Evolutionary conservation across 768 basidiomycete species (phyloP), one percentile per base, ranked within the genome.

Genomic region (Russula foetens): DNA sequence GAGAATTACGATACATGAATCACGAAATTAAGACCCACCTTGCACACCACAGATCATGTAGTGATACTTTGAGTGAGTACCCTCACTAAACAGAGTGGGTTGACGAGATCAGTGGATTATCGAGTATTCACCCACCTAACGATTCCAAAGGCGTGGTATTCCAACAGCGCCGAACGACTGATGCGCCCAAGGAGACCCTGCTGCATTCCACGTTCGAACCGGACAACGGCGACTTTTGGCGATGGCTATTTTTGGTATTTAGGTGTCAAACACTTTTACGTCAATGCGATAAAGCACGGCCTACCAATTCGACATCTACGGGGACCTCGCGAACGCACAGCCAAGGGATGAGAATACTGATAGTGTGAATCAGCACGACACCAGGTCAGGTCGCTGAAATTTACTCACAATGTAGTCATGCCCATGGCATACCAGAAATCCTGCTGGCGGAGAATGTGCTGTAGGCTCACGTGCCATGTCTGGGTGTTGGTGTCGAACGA

Each of bases 31-130:
- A 39, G 33, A 63, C 1, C 24, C 26, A 62, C 65, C 76, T 66
- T 77, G 75, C n/a, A 78, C 76, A 47, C 76, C 76, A 53, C 75
- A 75, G 55, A 78, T 74, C 67, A 78, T 67, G 67, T 76, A 77
- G 64, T 77, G 76, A 59, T 75, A 74, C 59, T 75, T 71, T 9
- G 76, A 69, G 38, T 76, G 69, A 3, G 68, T 71, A 14, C 76
- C 76, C 66, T 76, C 76, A 51, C 76, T 76, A 53, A 43, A 35
- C 33, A n/a, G 28, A 31, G 45, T 12, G 51, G 29, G 48, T 62
- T 61, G 49, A 48, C 52, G 50, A 41, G 56, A 44, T 17, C 38
- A 7, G 17, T 46, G 5, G 48, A 48, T 51, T 43, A 46, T 23
- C 12, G 3, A 41, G 3, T 12, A 8, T 21, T 12, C 15, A 68